Percentiles rank a stretch among this genome's conserved stretches.
Conservation (phyloP, 2,329 filamentous ascomycete species). For the Penicillium rolfsii region DNA sequence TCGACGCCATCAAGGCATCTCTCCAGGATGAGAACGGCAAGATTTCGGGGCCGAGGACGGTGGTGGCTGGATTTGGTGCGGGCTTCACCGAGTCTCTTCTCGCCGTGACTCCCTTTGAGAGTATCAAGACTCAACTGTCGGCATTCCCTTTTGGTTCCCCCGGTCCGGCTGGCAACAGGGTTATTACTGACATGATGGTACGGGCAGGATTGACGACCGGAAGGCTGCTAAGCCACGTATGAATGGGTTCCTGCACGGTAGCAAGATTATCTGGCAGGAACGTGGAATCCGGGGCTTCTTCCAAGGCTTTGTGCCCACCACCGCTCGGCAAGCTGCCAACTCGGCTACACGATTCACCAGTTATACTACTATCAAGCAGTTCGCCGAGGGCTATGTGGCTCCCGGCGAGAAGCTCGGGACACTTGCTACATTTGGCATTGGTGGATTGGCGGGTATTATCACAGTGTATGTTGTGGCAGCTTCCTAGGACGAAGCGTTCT, state of each 20-base stretch:
- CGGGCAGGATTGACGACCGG: constrained; percentile 83
- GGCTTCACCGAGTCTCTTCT: constrained; percentile 91
- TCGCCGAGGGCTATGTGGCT: constrained; percentile 87
- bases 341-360: constrained; percentile 87
- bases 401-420: constrained; percentile 93
- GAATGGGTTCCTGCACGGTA: constrained; percentile 88
- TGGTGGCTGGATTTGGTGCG: constrained; percentile 90
- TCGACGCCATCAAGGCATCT: constrained; percentile 87
- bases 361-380: constrained; percentile 87
- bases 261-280: constrained; percentile 82
- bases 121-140: constrained; percentile 93
- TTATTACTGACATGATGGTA: background rate
- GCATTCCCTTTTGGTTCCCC: constrained; percentile 29
- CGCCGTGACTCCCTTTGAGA: constrained; percentile 95
- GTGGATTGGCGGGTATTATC: constrained; percentile 83
- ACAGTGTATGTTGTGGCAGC: constrained; percentile 65
- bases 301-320: constrained; percentile 94
- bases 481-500: background rate
- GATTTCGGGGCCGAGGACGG: constrained; percentile 85
- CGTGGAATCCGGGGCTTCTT: constrained; percentile 91
- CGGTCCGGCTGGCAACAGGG: background rate
- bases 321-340: constrained; percentile 91
- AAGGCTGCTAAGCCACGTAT: constrained; percentile 84
- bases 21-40: constrained; percentile 83
- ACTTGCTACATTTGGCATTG: constrained; percentile 85